Conservation (phyloP, 225 moss, liverwort and hornwort species). For the Pseudisothecium myosuroides region DNA sequence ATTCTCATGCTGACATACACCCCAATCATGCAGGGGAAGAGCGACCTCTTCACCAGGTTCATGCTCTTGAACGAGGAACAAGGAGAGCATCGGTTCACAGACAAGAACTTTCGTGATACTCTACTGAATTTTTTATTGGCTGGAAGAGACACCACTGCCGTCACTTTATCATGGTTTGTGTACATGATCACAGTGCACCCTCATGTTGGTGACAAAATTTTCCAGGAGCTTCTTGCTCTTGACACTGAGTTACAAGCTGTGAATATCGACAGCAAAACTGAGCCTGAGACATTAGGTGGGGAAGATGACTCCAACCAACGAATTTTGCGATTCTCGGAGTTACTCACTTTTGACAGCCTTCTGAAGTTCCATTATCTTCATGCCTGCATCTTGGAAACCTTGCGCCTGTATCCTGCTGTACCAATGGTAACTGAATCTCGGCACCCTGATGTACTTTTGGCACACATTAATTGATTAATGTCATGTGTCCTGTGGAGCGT, state of each 20-base stretch:
- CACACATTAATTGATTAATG: too few species aligned
- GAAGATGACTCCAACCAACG: not conserved
- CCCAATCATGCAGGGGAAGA: conserved; percentile 1
- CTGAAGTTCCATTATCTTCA: conserved; percentile 30
- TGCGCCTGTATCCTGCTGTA: conserved; percentile 58
- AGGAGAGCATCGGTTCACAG: conserved; percentile 5
- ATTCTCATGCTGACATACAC: too few species aligned
- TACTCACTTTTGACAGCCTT: conserved; percentile 26
- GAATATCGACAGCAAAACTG: not conserved
- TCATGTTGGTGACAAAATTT: conserved; percentile 2
- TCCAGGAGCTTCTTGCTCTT: conserved; percentile 30
- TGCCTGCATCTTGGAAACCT: conserved; percentile 41
- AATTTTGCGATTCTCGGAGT: conserved; percentile 12
- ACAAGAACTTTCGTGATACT: conserved; percentile 56
- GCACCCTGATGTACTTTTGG: too few species aligned
- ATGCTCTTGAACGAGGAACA: conserved; percentile 35
- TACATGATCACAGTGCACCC: conserved; percentile 29
- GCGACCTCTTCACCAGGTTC: conserved; percentile 50
- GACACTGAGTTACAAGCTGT: not conserved
- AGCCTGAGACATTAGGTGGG: not conserved
- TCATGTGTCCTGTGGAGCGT: not conserved
- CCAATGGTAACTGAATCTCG: conserved; percentile 20
- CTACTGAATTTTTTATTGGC: conserved; percentile 13
- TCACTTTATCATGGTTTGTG: conserved; percentile 51
- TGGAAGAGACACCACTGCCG: conserved; percentile 52